A percentile compares a stretch with the other conserved stretches of the same genome.
These are phyloP conservation scores for Starmera pachycereana DNA, from an alignment of 805 yeast genomes.

Conservation along the genomic window DNA sequence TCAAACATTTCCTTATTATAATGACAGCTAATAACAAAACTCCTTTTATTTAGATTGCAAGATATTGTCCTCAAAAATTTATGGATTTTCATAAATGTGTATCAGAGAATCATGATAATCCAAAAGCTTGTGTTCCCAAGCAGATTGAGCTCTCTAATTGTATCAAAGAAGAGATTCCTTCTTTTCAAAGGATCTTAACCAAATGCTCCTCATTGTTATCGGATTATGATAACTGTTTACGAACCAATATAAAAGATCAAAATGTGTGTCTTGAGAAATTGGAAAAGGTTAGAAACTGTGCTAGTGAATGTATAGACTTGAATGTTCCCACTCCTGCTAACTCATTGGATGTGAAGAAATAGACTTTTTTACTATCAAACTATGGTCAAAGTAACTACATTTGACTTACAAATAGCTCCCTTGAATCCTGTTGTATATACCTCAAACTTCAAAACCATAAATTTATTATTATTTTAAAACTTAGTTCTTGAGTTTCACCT, in stretches of 20 bases:
- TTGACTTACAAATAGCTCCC: no score
- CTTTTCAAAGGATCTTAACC: constrained; percentile 57
- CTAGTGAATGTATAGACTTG: constrained; percentile 27
- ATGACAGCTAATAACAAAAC: not conserved
- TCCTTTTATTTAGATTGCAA: constrained; percentile 39
- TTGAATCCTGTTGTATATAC: no score
- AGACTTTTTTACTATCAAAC: no score
- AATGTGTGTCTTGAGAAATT: constrained; percentile 44
- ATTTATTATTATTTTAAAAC: no score
- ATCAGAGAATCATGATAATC: constrained; percentile 41
- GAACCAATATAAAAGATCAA: constrained; percentile 31
- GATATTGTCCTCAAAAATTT: constrained; percentile 64
- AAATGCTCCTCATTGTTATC: constrained; percentile 49
- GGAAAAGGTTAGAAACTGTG: constrained; percentile 54
- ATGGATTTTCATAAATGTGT: constrained; percentile 67
- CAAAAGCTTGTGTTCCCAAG: constrained; percentile 39
- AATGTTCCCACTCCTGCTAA: constrained; percentile 5
- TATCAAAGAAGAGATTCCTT: constrained; percentile 54
- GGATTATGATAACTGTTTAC: constrained; percentile 58
- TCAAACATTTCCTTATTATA: not conserved
- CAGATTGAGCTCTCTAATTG: constrained; percentile 53
- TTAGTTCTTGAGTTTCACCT: no score
- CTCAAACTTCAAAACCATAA: no score
- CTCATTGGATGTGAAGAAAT: not conserved
- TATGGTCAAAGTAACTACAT: no score